Percentiles rank a stretch among this genome's conserved stretches.
These are phyloP conservation scores for Clonostachys sp. DNA, from an alignment of 2,329 filamentous ascomycete species.

Conservation along the genomic window DNA sequence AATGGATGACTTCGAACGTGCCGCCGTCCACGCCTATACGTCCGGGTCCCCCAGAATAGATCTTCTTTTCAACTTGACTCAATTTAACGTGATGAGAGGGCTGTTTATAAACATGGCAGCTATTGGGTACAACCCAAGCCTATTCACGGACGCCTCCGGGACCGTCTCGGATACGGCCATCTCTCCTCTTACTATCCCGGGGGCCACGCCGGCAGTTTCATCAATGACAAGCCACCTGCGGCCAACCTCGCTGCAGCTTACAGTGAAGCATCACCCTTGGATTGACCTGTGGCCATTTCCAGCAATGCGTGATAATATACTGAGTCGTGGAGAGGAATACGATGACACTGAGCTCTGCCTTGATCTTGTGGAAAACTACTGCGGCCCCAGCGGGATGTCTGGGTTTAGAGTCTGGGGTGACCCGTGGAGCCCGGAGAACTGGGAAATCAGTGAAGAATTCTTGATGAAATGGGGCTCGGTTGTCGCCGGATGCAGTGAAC, in stretches of 20 bases:
- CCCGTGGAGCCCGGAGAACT: constrained; percentile 33
- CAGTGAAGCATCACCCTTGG: constrained; percentile 22
- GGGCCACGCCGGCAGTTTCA: too few species aligned
- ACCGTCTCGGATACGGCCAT: too few species aligned
- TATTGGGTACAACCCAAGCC: too few species aligned
- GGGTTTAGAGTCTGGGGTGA: constrained; percentile 41
- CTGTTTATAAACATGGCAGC: constrained; percentile 2
- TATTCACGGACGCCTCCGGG: too few species aligned
- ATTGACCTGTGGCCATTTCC: constrained; percentile 27
- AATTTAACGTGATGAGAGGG: constrained; percentile 4
- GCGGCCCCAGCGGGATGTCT: background rate
- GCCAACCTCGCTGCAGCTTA: too few species aligned
- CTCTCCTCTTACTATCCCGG: too few species aligned
- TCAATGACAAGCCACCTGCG: too few species aligned
- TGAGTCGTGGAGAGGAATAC: constrained; percentile 6
- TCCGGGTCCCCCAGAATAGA: too few species aligned
- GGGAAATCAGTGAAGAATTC: constrained; percentile 40
- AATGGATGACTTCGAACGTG: too few species aligned
- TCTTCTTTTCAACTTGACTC: constrained; percentile 2
- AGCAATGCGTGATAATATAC: constrained; percentile 22
- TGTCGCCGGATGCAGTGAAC: constrained; percentile 23
- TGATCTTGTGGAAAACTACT: background rate
- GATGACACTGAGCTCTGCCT: constrained; percentile 14
- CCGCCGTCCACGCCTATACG: too few species aligned
- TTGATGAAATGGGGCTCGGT: constrained; percentile 35